Conservation (phyloP, 495 filamentous ascomycete genomes). For the Parmelia sp. region DNA sequence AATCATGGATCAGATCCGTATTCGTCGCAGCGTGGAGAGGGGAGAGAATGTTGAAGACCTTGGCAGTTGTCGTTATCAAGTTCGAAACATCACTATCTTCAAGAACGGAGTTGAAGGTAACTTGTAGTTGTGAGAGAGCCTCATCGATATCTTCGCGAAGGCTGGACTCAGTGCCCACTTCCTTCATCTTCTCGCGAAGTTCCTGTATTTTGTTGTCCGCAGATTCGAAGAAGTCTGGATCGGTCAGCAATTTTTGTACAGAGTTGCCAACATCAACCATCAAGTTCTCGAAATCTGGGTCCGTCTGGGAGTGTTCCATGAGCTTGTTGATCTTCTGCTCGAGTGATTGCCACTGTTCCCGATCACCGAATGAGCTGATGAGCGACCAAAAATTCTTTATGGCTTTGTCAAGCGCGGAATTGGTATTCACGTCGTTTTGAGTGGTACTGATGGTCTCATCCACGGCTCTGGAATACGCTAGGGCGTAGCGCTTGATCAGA, state of each 20-base stretch:
- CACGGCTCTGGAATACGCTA: conserved; percentile 65
- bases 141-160: conserved; percentile 68
- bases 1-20: conserved; percentile 64
- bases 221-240: conserved; percentile 75
- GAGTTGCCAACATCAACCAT: conserved; percentile 64
- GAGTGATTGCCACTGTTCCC: conserved; percentile 65
- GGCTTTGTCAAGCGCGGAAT: conserved; percentile 68
- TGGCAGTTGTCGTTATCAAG: conserved; percentile 55
- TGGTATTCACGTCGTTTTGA: conserved; percentile 63
- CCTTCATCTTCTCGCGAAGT: conserved; percentile 59
- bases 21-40: conserved; percentile 52
- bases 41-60: conserved; percentile 61
- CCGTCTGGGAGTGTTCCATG: conserved; percentile 64
- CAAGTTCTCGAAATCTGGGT: conserved; percentile 76
- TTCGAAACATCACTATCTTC: conserved; percentile 64
- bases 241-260: conserved; percentile 74
- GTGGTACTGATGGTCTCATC: conserved; percentile 55
- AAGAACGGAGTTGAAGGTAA: conserved; percentile 59
- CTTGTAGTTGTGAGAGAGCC: conserved; percentile 61
- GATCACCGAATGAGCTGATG: conserved; percentile 69
- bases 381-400: conserved; percentile 71
- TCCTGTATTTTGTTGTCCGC: conserved; percentile 64
- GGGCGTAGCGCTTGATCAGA: conserved; percentile 71
- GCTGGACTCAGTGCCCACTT: conserved; percentile 55
- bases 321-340: conserved; percentile 61